Base-by-base conservation (phyloP, 2,329 filamentous ascomycete genomes). In the Penicillium sp. region DNA sequence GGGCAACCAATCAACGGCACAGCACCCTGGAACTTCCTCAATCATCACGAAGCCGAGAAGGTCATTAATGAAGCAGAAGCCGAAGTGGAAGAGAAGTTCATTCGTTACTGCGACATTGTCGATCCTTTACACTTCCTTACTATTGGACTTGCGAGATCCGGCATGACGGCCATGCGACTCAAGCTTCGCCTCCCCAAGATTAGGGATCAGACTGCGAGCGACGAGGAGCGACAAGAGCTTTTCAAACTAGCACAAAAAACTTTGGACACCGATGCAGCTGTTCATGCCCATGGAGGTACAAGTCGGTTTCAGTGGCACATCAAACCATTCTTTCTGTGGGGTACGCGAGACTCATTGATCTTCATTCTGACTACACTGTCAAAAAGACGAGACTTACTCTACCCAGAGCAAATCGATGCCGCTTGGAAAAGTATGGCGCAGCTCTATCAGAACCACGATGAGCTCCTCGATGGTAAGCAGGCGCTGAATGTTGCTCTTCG, bases 81-180 rank as follows among this genome's bases (percentile, higher is more conserved):
- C 15, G 48, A 56, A 26, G 60, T 74, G 29, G 65, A 73, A 43
- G 58, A 62, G 45, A 68, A 65, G 21, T 72, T 65, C 45, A 54
- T 72, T 18, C 62, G 61, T 6, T 67, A 70, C 45, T 72, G 63
- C 55, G 69, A 73, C 49, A 59, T 67, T 6, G 56, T 64, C 1
- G 63, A 74, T 15, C 65, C 68, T 1, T 66, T 74, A 50, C 74
- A 77, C 56, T 73, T 76, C 51, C 66, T 81, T 47, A 71, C 73
- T 15, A 65, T 72, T n/a, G 70, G 73, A 13, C 70, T 79, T 52
- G 73, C 69, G 1, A 67, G 76, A 47, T 68, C 71, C 4, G 72
- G 76, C 3, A 64, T 78, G 36, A 70, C 67, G 42, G 71, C 71
- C 42, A 73, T 78, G 58, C 66, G 76, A 5, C 56, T 79, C 18